These are phyloP conservation scores for Allium cepa DNA, from an alignment of 106 monocot species.

Conservation along the genomic window DNA sequence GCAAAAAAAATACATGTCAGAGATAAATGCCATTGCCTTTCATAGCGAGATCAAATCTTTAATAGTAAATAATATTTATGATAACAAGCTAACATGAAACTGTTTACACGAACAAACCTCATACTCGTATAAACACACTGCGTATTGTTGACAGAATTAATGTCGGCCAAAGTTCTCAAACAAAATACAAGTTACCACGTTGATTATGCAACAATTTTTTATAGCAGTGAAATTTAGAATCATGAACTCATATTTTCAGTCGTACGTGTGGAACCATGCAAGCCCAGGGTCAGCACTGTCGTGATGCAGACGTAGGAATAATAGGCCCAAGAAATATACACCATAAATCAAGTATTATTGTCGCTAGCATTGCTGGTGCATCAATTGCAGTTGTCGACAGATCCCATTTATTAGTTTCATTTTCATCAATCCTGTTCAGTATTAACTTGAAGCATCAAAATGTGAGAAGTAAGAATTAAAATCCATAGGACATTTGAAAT, in stretches of 20 bases:
- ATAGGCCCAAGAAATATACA: constrained; percentile 89
- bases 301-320: constrained; percentile 29
- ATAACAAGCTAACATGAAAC: no score
- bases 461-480: neutral
- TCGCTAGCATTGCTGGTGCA: constrained; percentile 90
- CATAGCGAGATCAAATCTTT: no score
- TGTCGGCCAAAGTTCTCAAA: no score
- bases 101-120: no score
- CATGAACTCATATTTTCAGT: neutral
- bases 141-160: no score
- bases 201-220: no score
- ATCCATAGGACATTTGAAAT: neutral
- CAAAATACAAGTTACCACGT: no score
- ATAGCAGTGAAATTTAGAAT: no score
- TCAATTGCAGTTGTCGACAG: constrained; percentile 72
- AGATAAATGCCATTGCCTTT: no score
- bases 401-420: constrained; percentile 48
- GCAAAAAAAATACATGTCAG: no score
- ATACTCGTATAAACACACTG: no score
- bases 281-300: constrained; percentile 62
- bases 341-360: constrained; percentile 91
- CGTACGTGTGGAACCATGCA: constrained; percentile 47
- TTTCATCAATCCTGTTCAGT: constrained; percentile 68
- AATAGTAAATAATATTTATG: no score
- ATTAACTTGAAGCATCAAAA: neutral